Base-by-base conservation (phyloP, 441 rosid species). In the Flueggea neowawraea region DNA sequence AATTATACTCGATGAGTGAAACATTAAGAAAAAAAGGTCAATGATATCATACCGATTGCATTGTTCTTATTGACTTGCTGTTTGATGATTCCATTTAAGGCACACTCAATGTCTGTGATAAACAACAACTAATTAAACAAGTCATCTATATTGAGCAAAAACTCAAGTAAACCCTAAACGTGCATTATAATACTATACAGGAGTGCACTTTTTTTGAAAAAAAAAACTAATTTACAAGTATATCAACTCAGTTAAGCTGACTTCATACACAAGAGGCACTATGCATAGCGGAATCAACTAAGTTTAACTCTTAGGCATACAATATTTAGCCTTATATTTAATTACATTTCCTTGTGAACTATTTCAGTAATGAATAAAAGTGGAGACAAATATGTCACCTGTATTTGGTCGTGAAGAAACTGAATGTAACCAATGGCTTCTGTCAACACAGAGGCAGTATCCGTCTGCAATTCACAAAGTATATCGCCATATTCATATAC, bases 401-500 rank as follows among this genome's bases (percentile, higher is more conserved):
- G 60, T 52, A 69, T 55, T 70, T 62, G 76, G 72, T 86, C 82
- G 41, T 79, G 91, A 53, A 86, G 80, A 65, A 79, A 81, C 56
- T 86, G 78, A 58, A 83, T 79, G 65, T 83, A 83, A 43, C 81
- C 84, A 59, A 81, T 81, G 41, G 86, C 80, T 69, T 83, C 83
- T 69, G 84, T 76, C 67, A 85, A 73, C 33, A 85, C 91, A 44
- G 88, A 79, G 36, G 85, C 91, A 61, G 88, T 81, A 68, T 86
- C 91, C 60, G 87, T 80, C 91, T 86, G 85, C 61, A 8, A 36
- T 0, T 36, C 41, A 36, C 41, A 75, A 61, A 47, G 55, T 31
- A 54, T 9, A 61, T 57, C 63, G 70, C 13, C 58, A 48, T 60
- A 55, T 41, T 61, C 3, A 60, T 60, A 49, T 65, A 36, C 41